Evolutionary conservation across 495 filamentous ascomycete genomes (phyloP).

Genomic region (Ascobolus immersus): DNA sequence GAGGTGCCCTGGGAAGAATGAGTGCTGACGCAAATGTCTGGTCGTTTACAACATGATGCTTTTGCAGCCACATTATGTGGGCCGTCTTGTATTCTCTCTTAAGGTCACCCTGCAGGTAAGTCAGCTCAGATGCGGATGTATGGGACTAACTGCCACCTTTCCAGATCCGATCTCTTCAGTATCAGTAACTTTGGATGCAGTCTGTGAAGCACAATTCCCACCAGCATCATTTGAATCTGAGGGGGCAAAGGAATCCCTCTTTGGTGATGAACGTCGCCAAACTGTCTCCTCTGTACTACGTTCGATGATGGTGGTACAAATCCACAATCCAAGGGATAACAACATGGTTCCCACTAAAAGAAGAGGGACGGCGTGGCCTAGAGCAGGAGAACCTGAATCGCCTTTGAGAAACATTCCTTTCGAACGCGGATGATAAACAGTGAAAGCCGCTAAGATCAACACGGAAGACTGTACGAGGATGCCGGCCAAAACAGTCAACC

Average conservation of each 20-base stretch:
- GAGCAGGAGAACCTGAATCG: background rate
- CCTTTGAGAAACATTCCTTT: slow-evolving; percentile 1
- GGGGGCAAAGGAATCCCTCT: too few relatives aligned
- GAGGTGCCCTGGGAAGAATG: background rate
- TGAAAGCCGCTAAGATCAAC: slow-evolving; percentile 1
- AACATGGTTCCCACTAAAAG: slow-evolving; percentile 2
- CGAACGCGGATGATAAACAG: slow-evolving; percentile 1
- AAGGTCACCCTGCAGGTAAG: too few relatives aligned
- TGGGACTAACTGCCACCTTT: too few relatives aligned
- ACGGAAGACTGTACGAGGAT: slow-evolving; percentile 1
- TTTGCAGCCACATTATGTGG: slow-evolving; percentile 4
- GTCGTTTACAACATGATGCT: slow-evolving; percentile 3
- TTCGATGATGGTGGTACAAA: slow-evolving; percentile 6
- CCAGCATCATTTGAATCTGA: too few relatives aligned
- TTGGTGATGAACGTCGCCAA: background rate
- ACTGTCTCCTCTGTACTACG: slow-evolving; percentile 4
- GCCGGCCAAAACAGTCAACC: slow-evolving; percentile 2
- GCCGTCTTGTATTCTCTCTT: background rate
- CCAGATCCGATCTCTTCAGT: too few relatives aligned
- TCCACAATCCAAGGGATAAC: slow-evolving; percentile 2
- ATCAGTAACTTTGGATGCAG: too few relatives aligned
- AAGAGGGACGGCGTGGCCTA: background rate
- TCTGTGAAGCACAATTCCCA: too few relatives aligned
- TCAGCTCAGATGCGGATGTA: too few relatives aligned
- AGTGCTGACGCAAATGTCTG: slow-evolving; percentile 3